Percentiles rank a stretch among this genome's conserved stretches.
phyloP scores from a whole-genome alignment of 441 rosid species.

The Cnidoscolus chayamansa region DNA sequence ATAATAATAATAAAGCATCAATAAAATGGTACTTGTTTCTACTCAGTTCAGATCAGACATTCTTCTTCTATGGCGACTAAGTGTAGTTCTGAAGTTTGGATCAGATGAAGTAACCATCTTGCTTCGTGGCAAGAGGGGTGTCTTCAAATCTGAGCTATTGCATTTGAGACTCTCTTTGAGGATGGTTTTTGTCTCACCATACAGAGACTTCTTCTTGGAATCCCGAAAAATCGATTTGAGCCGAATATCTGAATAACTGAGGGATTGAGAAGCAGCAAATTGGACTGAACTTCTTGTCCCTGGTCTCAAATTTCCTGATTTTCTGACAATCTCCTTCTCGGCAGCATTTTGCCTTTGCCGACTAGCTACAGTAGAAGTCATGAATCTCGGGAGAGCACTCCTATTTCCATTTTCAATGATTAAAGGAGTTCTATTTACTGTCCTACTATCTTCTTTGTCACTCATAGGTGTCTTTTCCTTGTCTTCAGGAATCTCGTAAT shows the following conservation, averaged over 20 bases:
- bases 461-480: slow-evolving; percentile 32
- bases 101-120: slow-evolving; percentile 65
- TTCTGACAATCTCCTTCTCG: slow-evolving; percentile 44
- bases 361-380: slow-evolving; percentile 81
- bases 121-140: slow-evolving; percentile 35
- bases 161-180: slow-evolving; percentile 42
- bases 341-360: slow-evolving; percentile 61
- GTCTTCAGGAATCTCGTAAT: slow-evolving; percentile 26
- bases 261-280: slow-evolving; percentile 52
- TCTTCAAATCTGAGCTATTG: slow-evolving; percentile 34
- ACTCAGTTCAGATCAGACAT: slow-evolving; percentile 64
- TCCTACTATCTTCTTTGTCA: slow-evolving; percentile 28
- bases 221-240: slow-evolving; percentile 39
- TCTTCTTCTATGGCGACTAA: slow-evolving; percentile 59
- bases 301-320: slow-evolving; percentile 38
- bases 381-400: slow-evolving; percentile 59
- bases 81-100: slow-evolving; percentile 53
- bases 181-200: slow-evolving; percentile 30
- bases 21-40: neutral
- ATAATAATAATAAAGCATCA: neutral
- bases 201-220: slow-evolving; percentile 43
- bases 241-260: slow-evolving; percentile 53
- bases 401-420: slow-evolving; percentile 30
- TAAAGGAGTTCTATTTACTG: slow-evolving; percentile 32
- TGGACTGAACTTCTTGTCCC: slow-evolving; percentile 44